Conservation (phyloP, 257 asterid genomes). For the Jaltomata sinuosa region DNA sequence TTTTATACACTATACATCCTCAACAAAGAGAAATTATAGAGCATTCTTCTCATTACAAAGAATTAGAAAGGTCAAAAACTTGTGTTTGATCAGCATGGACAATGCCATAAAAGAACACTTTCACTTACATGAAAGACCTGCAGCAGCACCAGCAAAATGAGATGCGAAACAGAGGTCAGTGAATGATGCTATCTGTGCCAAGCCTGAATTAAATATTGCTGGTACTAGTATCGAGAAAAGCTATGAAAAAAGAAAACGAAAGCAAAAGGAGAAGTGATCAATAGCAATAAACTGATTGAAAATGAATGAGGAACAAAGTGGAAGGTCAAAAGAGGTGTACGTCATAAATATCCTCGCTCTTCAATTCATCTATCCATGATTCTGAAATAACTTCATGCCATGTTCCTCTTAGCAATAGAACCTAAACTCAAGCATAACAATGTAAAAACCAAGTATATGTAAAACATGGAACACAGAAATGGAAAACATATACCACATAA, state of each 20-base stretch:
- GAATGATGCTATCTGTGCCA: constrained; percentile 37
- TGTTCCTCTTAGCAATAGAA: constrained; percentile 13
- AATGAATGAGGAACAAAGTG: not conserved
- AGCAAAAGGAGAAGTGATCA: not conserved
- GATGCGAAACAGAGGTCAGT: constrained; percentile 44
- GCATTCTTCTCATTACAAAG: not conserved
- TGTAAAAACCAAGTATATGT: not conserved
- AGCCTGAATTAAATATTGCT: constrained; percentile 32
- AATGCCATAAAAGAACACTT: not conserved
- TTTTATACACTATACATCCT: not conserved
- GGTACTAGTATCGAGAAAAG: constrained; percentile 37
- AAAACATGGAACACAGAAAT: not conserved
- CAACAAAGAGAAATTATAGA: not conserved
- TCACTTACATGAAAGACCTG: constrained; percentile 40
- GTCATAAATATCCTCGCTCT: constrained; percentile 21
- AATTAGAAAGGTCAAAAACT: not conserved
- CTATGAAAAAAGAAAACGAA: constrained; percentile 9
- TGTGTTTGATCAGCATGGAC: not conserved
- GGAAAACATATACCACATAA: not conserved
- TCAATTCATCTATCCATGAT: constrained; percentile 14
- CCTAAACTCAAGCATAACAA: constrained; percentile 10
- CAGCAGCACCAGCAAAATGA: constrained; percentile 33
- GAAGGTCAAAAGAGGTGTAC: constrained; percentile 7
- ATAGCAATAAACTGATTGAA: not conserved
- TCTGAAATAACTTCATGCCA: constrained; percentile 16